Conservation (phyloP, 2,329 filamentous ascomycete genomes). For the Fusarium caatingaense region DNA sequence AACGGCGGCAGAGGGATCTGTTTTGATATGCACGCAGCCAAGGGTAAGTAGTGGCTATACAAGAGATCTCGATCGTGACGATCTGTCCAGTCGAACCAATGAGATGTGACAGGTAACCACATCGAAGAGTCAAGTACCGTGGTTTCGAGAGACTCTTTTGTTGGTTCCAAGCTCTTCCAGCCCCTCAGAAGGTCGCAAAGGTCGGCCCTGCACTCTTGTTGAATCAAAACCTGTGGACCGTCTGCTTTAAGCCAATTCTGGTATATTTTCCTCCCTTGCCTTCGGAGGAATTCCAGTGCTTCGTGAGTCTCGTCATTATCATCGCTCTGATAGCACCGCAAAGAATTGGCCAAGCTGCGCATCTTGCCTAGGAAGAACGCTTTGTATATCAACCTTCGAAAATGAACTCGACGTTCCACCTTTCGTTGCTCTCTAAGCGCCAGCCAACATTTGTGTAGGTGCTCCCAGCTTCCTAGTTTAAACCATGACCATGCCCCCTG, state of each 20-base stretch:
- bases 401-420: neutral
- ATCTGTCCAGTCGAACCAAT: neutral
- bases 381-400: neutral
- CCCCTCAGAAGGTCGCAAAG: neutral
- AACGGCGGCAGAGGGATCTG: neutral
- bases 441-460: neutral
- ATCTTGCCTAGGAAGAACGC: neutral
- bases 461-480: neutral
- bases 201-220: fast-evolving
- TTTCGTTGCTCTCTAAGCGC: neutral
- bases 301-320: too few species aligned
- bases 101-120: neutral
- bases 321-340: too few species aligned
- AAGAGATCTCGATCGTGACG: neutral
- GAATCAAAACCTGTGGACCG: fast-evolving
- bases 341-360: fast-evolving
- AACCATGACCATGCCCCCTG: neutral
- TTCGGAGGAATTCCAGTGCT: too few species aligned
- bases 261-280: too few species aligned
- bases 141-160: fast-evolving
- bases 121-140: neutral
- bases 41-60: fast-evolving
- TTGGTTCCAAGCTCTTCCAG: neutral
- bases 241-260: neutral
- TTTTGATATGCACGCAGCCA: neutral